Evolutionary conservation across 2,329 filamentous ascomycete species (phyloP).

Genomic region (Raffaelea albimanens): DNA sequence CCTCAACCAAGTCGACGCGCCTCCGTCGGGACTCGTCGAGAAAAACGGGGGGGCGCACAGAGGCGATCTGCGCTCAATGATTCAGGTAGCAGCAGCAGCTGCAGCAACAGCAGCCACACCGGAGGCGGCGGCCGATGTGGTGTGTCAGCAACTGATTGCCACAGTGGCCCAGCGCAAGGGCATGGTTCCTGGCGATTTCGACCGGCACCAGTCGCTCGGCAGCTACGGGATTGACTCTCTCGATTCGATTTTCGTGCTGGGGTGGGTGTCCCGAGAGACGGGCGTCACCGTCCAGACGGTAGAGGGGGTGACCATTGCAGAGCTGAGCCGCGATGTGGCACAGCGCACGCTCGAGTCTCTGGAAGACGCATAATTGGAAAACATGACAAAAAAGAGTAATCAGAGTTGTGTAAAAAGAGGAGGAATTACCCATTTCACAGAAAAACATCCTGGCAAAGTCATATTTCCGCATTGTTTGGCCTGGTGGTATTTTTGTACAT

Average conservation of each 20-base stretch:
- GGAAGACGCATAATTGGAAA: not conserved
- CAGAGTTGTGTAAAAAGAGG: no score
- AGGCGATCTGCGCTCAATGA: slow-evolving; percentile 2
- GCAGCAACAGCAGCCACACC: no score
- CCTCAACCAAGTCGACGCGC: slow-evolving; percentile 39
- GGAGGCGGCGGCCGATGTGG: slow-evolving; percentile 3
- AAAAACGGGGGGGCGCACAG: not conserved
- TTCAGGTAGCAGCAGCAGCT: slow-evolving; percentile 2
- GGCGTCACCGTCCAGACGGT: slow-evolving; percentile 13
- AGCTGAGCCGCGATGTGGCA: slow-evolving; percentile 10
- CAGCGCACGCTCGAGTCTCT: not conserved
- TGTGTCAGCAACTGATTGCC: slow-evolving; percentile 9
- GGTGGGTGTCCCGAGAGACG: slow-evolving; percentile 14
- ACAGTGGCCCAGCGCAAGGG: slow-evolving; percentile 13
- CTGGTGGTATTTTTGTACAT: no score
- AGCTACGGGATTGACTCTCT: slow-evolving; percentile 17
- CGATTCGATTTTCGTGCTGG: slow-evolving; percentile 14
- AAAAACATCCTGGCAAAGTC: no score
- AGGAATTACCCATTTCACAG: no score
- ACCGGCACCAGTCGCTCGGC: slow-evolving; percentile 7
- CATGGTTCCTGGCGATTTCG: slow-evolving; percentile 12
- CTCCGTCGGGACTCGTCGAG: slow-evolving; percentile 10
- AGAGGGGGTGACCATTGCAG: slow-evolving; percentile 11
- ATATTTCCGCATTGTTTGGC: no score
- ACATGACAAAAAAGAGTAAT: not conserved